Conservation (phyloP, 169 alveolate genomes). For the Toxoplasma gondii region DNA sequence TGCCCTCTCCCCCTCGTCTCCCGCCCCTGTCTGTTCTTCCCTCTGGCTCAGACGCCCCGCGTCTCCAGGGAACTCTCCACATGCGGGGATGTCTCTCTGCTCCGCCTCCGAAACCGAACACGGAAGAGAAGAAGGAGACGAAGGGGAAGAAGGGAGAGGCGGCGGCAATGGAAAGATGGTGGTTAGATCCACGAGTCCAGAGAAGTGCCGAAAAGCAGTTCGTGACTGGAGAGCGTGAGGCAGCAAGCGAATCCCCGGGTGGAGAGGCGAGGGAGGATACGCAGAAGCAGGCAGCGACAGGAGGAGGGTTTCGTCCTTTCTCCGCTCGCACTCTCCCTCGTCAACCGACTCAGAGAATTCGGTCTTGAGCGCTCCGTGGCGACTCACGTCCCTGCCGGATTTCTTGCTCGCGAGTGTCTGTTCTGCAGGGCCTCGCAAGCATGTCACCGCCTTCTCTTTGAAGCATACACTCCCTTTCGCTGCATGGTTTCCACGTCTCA, state of each 20-base stretch:
- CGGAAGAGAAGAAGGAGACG: not conserved
- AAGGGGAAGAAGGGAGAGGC: not conserved
- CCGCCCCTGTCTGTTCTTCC: too few species aligned
- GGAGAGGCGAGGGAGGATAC: not conserved
- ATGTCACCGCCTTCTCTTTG: too few species aligned
- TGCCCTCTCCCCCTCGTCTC: too few species aligned
- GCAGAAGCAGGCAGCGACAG: not conserved
- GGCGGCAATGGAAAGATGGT: not conserved
- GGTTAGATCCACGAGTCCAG: not conserved
- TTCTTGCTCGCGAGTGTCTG: too few species aligned
- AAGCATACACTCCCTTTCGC: too few species aligned
- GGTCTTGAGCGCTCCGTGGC: too few species aligned
- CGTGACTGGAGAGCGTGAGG: not conserved
- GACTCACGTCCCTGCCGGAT: too few species aligned
- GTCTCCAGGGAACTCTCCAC: not conserved
- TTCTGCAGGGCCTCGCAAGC: too few species aligned
- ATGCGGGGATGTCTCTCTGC: not conserved
- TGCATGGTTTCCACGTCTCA: too few species aligned
- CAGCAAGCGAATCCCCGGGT: not conserved
- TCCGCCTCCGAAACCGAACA: too few species aligned
- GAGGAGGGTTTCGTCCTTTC: not conserved
- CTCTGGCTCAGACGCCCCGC: too few species aligned
- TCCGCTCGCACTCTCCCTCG: not conserved
- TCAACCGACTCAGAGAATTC: too few species aligned
- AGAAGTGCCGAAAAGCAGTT: not conserved